Evolutionary conservation across 2,329 filamentous ascomycete species (phyloP), one percentile per base, ranked within the genome.

Genomic region (Penicillium verrucosum): DNA sequence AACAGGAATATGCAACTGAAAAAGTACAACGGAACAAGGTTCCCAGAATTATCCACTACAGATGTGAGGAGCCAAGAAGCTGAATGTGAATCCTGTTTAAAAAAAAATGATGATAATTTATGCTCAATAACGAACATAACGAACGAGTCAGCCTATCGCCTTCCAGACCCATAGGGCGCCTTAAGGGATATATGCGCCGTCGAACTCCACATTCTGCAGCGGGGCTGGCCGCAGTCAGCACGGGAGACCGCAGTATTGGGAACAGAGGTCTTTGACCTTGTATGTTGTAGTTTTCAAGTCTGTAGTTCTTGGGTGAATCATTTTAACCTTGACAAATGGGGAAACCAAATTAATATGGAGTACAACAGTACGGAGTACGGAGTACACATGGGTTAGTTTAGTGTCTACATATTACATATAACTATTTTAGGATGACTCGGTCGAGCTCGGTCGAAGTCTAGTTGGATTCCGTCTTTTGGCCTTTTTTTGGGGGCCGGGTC

Each of bases 201-300:
- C 30, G 37, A 51, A 51, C 54, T 56, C 54, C 54, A 56, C 54
- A 56, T 52, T 56, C 47, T 51, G 54, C 54, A 56, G 53, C 41
- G 32, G 53, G 41, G 53, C 32, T 47, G 41, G n/a, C 41, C 51
- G 54, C 47, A 44, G 38, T 55, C 46, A 40, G 47, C 47, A 41
- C 51, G 54, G 54, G 47, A 52, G 48, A 46, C 47, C 54, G 11
- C 34, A 32, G 41, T 23, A 36, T 42, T 56, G 53, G 53, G 47
- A 51, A 38, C 11, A 51, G 8, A 29, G 40, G 42, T 27, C n/a
- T 21, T 32, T 37, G 21, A 21, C 3, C 2, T 21, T 21, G 21
- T 16, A 2, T 21, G 21, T 21, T 21, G 21, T 16, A 2, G 1
- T 36, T 46, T 11, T 21, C 8, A 36, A 4, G 11, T 44, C n/a